Evolutionary conservation across 768 basidiomycete genomes (phyloP).

Genomic region (Termitomyces sp.): DNA sequence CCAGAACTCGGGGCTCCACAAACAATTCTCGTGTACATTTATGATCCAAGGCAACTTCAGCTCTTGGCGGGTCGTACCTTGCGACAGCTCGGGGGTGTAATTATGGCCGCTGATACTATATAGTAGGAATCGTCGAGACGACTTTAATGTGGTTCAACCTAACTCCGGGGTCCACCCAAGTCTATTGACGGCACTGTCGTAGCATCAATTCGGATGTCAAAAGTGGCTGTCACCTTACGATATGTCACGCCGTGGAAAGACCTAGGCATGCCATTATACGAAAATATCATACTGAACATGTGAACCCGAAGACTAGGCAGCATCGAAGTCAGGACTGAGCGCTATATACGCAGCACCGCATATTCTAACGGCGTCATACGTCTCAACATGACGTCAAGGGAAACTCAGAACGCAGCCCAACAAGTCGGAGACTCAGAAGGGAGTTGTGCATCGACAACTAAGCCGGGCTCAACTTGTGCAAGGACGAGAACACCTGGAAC

Average conservation of each 20-base stretch:
- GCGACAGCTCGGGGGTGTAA: too few relatives aligned
- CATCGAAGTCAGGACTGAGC: background rate
- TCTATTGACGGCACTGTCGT: too few relatives aligned
- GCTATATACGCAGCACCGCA: background rate
- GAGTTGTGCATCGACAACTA: background rate
- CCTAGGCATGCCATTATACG: too few relatives aligned
- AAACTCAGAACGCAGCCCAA: constrained; percentile 10
- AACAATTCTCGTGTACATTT: background rate
- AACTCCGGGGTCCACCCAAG: too few relatives aligned
- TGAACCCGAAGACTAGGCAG: background rate
- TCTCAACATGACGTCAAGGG: constrained; percentile 6
- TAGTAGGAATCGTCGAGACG: too few relatives aligned
- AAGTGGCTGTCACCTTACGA: too few relatives aligned
- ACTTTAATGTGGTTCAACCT: too few relatives aligned
- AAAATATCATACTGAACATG: background rate
- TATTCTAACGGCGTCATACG: background rate
- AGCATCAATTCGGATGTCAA: too few relatives aligned
- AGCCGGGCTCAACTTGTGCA: constrained; percentile 3
- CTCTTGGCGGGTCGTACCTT: too few relatives aligned
- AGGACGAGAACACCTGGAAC: constrained; percentile 10
- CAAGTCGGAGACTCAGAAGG: constrained; percentile 2
- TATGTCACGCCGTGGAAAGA: too few relatives aligned
- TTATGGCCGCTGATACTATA: too few relatives aligned
- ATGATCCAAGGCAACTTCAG: too few relatives aligned
- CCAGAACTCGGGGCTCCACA: background rate